Conservation (phyloP, 495 filamentous ascomycete species). For the Polyplosphaeria fusca region DNA sequence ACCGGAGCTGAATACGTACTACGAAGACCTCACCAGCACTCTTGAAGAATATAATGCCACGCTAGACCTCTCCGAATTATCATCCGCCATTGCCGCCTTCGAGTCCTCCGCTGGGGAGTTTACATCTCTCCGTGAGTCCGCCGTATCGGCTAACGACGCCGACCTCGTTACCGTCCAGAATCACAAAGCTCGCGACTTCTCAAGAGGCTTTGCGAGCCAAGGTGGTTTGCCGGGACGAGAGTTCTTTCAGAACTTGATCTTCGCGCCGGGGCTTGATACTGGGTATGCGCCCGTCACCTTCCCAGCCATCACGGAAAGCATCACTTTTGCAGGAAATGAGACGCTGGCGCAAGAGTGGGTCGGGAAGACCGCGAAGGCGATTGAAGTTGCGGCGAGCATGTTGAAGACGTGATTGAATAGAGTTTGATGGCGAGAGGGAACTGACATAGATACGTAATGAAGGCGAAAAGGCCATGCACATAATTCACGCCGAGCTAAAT, state of each 20-base stretch:
- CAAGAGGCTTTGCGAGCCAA: constrained; percentile 26
- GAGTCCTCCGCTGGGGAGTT: constrained; percentile 13
- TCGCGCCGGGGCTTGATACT: constrained; percentile 30
- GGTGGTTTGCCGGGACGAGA: constrained; percentile 28
- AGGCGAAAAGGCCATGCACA: too few species aligned
- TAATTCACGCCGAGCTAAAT: too few species aligned
- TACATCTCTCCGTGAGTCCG: constrained; percentile 13
- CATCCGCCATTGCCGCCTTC: constrained; percentile 18
- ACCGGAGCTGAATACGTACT: constrained; percentile 21
- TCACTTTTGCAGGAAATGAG: constrained; percentile 14
- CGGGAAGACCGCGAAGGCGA: constrained; percentile 24
- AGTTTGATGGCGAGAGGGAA: neutral
- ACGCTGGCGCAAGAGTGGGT: constrained; percentile 30
- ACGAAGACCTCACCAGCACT: constrained; percentile 5
- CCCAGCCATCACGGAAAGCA: constrained; percentile 29
- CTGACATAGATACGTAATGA: too few species aligned
- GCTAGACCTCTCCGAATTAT: constrained; percentile 17
- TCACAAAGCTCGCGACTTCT: constrained; percentile 30
- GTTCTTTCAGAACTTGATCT: constrained; percentile 30
- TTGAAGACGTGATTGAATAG: constrained; percentile 23
- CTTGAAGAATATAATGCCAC: constrained; percentile 14
- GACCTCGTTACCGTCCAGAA: constrained; percentile 29
- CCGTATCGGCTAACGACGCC: constrained; percentile 7
- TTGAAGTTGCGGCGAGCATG: constrained; percentile 25
- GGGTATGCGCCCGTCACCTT: constrained; percentile 33